These are phyloP conservation scores for Posidonia australis DNA, from an alignment of 106 monocot genomes.

Conservation along the genomic window DNA sequence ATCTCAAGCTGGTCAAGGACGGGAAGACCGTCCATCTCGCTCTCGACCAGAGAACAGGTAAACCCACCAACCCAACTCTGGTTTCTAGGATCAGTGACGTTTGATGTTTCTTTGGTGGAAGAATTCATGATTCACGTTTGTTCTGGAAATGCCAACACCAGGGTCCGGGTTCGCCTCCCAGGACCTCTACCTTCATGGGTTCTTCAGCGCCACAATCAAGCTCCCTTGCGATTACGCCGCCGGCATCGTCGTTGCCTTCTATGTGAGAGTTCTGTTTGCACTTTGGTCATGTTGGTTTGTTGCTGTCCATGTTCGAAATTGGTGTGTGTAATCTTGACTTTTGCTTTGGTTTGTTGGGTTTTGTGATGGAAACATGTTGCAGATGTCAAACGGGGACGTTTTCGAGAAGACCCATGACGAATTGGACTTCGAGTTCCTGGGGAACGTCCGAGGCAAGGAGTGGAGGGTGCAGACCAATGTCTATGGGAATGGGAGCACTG, in stretches of 20 bases:
- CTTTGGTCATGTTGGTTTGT: too few species aligned
- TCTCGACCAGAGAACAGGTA: conserved; percentile 45
- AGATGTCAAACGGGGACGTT: conserved; percentile 79
- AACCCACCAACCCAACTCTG: not conserved
- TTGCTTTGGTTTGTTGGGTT: not conserved
- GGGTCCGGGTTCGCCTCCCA: conserved; percentile 80
- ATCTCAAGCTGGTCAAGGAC: conserved; percentile 33
- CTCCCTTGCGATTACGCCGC: conserved; percentile 79
- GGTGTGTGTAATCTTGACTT: not conserved
- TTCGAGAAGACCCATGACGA: conserved; percentile 76
- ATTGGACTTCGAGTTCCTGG: conserved; percentile 90
- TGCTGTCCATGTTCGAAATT: not conserved
- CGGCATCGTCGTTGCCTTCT: conserved; percentile 90
- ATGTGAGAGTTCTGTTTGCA: conserved; percentile 43
- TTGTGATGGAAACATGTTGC: too few species aligned
- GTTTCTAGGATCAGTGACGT: not conserved
- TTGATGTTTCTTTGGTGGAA: not conserved
- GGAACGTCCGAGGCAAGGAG: conserved; percentile 71
- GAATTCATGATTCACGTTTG: not conserved
- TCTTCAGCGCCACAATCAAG: conserved; percentile 89
- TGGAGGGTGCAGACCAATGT: conserved; percentile 89
- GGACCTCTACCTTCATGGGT: conserved; percentile 65
- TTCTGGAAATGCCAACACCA: conserved; percentile 2
- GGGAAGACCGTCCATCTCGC: conserved; percentile 41
- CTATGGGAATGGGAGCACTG: conserved; percentile 81